Conservation (phyloP, 169 alveolate genomes). For the Plasmodium malariae region DNA sequence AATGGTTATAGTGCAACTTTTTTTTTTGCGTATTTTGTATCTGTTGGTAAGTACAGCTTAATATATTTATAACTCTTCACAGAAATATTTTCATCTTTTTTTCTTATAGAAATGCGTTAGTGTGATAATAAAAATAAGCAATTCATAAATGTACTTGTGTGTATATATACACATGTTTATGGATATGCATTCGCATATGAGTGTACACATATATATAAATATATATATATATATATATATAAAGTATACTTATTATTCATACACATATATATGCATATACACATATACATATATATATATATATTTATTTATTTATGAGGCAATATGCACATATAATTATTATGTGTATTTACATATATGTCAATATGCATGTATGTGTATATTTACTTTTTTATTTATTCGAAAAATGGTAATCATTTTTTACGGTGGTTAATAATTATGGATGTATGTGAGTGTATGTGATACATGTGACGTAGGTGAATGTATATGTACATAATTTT, state of each 20-base stretch:
- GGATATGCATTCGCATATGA: background rate
- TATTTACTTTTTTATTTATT: background rate
- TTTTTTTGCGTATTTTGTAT: conserved; percentile 13
- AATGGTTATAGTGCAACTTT: background rate
- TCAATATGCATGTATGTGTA: background rate
- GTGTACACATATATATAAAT: background rate
- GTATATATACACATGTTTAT: background rate
- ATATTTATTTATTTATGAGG: background rate
- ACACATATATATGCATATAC: background rate
- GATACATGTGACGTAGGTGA: too few relatives aligned
- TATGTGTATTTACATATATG: background rate
- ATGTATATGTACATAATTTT: too few relatives aligned
- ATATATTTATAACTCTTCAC: conserved; percentile 2
- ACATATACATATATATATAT: background rate
- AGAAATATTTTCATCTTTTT: conserved; percentile 6
- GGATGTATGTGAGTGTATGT: too few relatives aligned
- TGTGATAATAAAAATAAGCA: background rate
- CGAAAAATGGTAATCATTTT: too few relatives aligned
- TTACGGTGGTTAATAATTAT: too few relatives aligned
- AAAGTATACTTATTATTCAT: background rate
- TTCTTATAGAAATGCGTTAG: conserved; percentile 2
- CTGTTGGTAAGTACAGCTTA: conserved; percentile 11
- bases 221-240: background rate
- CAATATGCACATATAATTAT: background rate
- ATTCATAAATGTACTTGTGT: background rate